phyloP scores from a whole-genome alignment of 2,329 filamentous ascomycete genomes.

The Calonectria pteridis region DNA sequence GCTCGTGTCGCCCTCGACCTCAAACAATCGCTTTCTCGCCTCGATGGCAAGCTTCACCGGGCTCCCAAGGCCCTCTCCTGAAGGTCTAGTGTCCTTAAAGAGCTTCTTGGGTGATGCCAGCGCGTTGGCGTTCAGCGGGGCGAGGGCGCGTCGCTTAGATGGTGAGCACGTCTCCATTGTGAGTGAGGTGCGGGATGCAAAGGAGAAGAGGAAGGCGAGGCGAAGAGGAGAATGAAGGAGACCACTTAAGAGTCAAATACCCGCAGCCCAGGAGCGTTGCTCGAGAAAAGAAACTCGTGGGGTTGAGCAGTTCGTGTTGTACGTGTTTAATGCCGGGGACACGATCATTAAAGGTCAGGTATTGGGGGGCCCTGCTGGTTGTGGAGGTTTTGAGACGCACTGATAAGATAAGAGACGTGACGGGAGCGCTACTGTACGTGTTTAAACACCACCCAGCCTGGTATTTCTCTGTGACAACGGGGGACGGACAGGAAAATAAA shows the following conservation, averaged over 20 bases:
- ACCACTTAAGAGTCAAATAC: background rate
- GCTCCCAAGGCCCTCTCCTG: slow-evolving; percentile 35
- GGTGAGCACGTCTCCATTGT: slow-evolving; percentile 52
- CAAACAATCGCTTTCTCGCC: slow-evolving; percentile 46
- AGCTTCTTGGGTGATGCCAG: slow-evolving; percentile 47
- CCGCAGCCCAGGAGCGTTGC: background rate
- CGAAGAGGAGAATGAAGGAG: background rate
- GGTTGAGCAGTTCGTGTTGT: slow-evolving; percentile 5
- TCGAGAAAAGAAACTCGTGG: background rate
- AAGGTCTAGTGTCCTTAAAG: slow-evolving; percentile 28
- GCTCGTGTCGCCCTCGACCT: slow-evolving; percentile 37
- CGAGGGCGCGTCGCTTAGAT: slow-evolving; percentile 63
- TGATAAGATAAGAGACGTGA: slow-evolving; percentile 26
- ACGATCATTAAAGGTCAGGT: slow-evolving; percentile 26
- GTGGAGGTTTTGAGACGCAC: slow-evolving; percentile 25
- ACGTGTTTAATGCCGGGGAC: slow-evolving; percentile 19
- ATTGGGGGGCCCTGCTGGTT: slow-evolving; percentile 16
- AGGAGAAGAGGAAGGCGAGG: background rate
- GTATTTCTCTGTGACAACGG: slow-evolving; percentile 22
- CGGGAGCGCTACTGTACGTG: slow-evolving; percentile 5
- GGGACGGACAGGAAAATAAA: slow-evolving; percentile 19
- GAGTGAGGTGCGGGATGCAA: background rate
- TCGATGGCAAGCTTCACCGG: slow-evolving; percentile 41
- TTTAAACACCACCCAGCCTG: slow-evolving; percentile 3
- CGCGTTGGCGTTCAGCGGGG: slow-evolving; percentile 60